A percentile compares a stretch with the other conserved stretches of the same genome.
Conservation (phyloP, 2,329 filamentous ascomycete species). For the Clonostachys rhizophaga region DNA sequence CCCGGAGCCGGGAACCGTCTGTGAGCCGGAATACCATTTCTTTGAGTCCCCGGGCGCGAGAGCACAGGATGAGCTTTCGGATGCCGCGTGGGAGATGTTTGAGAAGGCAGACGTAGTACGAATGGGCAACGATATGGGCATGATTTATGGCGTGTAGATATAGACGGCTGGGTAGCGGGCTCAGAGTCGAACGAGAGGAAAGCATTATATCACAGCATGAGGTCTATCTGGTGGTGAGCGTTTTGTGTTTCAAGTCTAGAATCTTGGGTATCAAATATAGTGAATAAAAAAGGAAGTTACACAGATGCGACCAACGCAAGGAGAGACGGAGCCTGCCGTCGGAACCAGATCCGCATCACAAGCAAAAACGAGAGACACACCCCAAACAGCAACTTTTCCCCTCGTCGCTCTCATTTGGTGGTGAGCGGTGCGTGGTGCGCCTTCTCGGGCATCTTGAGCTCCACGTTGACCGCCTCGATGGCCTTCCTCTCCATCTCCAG, state of each 20-base stretch:
- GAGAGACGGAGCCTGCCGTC: too few species aligned
- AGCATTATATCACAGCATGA: neutral
- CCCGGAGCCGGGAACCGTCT: slow-evolving; percentile 37
- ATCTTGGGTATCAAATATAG: neutral
- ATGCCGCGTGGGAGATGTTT: neutral
- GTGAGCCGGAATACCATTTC: slow-evolving; percentile 36
- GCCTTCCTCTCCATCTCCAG: slow-evolving; percentile 36
- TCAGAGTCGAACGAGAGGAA: neutral
- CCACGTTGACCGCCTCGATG: slow-evolving; percentile 39
- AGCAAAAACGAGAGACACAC: neutral
- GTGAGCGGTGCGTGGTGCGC: slow-evolving; percentile 26
- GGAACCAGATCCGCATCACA: too few species aligned
- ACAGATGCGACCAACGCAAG: neutral
- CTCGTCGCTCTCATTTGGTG: neutral
- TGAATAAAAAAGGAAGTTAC: neutral
- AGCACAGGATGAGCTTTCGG: neutral
- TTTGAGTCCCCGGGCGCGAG: slow-evolving; percentile 24
- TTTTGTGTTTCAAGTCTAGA: too few species aligned
- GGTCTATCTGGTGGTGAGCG: neutral
- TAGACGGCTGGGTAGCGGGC: too few species aligned
- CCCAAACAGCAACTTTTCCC: neutral
- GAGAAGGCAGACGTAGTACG: too few species aligned
- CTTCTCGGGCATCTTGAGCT: slow-evolving; percentile 38
- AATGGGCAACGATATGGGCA: too few species aligned
- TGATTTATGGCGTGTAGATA: too few species aligned